Percentiles rank a stretch among this genome's conserved stretches.
Conservation (phyloP, 305 asterid species). For the Solanum aculeatissimum region DNA sequence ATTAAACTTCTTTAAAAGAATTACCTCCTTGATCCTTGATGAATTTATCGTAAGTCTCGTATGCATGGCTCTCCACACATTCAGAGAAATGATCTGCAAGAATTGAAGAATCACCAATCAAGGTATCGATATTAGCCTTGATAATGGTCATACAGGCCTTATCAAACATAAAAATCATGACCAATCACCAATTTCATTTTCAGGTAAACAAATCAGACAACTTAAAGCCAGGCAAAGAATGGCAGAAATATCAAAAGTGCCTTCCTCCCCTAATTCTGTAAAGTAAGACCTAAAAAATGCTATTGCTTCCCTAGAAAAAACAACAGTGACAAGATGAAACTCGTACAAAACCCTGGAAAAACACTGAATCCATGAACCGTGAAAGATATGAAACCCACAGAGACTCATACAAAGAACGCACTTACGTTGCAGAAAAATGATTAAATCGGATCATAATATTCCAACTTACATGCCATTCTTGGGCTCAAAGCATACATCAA, state of each 20-base stretch:
- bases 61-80: conserved; percentile 92
- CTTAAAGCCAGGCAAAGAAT: not conserved
- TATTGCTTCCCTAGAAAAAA: too few relatives aligned
- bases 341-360: too few relatives aligned
- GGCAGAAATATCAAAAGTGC: not conserved
- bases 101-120: not conserved
- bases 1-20: not conserved
- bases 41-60: conserved; percentile 91
- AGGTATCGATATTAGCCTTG: not conserved
- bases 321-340: too few relatives aligned
- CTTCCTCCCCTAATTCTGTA: not conserved
- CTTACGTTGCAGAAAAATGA: not conserved
- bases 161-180: not conserved
- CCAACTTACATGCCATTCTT: conserved; percentile 94
- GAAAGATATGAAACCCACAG: not conserved
- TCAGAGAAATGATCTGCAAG: conserved; percentile 90
- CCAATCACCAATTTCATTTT: not conserved
- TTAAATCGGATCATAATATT: not conserved
- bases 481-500: conserved; percentile 89
- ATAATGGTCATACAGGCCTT: not conserved
- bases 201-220: not conserved
- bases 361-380: not conserved
- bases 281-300: not conserved
- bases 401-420: not conserved
- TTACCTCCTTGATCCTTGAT: conserved; percentile 73